Base-by-base conservation (phyloP, 148 eudicot genomes). In the Camellia japonica region DNA sequence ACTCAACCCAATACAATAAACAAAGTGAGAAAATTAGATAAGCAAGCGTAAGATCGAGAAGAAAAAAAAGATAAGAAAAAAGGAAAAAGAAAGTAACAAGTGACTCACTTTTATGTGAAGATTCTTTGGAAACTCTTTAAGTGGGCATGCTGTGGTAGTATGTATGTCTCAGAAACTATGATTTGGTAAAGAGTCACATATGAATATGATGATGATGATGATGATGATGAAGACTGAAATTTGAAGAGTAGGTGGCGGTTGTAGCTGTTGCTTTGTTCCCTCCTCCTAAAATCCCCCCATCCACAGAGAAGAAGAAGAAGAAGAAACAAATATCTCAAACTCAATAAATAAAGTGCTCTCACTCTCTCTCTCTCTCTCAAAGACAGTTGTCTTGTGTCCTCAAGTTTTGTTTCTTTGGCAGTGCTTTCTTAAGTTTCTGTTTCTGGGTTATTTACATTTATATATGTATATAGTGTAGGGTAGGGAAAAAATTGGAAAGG, bases 21-120 rank as follows among this genome's bases (percentile, higher is more conserved):
- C 77, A 80, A 19, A 70, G 13, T 5, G 76, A 46, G 51, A 54
- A 44, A 47, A 47, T 30, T 30, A 30, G 38, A 30, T 1, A 30
- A 30, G 38, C 1, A 30, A 30, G 38, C 38, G 38, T 30, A 30
- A 30, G 38, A 30, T 30, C 38, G 38, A 30, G 38, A 30, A 30
- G 38, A 30, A 30, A 30, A 23, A 30, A 30, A 30, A 30, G 38
- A 30, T 30, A 58, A 5, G 59, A 41, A 68, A 15, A 65, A 38
- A 69, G 2, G 52, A 69, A 43, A 6, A 23, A 81, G 66, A 78
- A 46, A 58, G 73, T 68, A n/a, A 75, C 43, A 3, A 62, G 83
- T 69, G 71, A 78, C 87, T 68, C 81, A 87, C 87, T 83, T 87
- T 87, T 60, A 16, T 60, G 82, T 7, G 78, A 68, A 75, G 84